Conservation (phyloP, 1,284 basidiomycete genomes). For the Trichosporon sp. region DNA sequence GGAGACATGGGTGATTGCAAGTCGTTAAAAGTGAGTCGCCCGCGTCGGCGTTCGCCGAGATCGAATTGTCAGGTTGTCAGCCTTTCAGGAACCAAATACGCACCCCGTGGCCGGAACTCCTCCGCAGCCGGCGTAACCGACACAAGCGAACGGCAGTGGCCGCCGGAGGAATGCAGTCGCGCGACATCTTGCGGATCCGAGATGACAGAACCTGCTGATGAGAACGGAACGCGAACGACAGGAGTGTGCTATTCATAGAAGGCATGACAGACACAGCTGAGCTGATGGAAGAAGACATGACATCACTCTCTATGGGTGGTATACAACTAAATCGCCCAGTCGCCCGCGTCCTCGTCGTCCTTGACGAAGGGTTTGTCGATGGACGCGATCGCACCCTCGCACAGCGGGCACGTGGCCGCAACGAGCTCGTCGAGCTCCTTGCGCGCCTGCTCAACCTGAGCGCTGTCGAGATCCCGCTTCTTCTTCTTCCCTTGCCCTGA, state of each 20-base stretch:
- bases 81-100: neutral
- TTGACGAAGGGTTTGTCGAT: slow-evolving; percentile 80
- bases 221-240: too few relatives aligned
- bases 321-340: slow-evolving; percentile 65
- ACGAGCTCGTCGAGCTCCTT: slow-evolving; percentile 81
- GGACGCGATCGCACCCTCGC: slow-evolving; percentile 75
- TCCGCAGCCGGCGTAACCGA: neutral
- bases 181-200: neutral
- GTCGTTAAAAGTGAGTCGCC: neutral
- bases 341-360: slow-evolving; percentile 71
- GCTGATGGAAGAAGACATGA: neutral
- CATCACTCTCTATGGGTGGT: neutral
- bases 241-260: too few relatives aligned
- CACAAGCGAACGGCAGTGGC: neutral
- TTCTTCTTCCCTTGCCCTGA: slow-evolving; percentile 40
- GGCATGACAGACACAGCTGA: neutral
- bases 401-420: slow-evolving; percentile 80
- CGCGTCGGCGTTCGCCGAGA: neutral
- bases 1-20: neutral
- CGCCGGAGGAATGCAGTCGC: neutral
- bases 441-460: slow-evolving; percentile 58
- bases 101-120: neutral
- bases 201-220: neutral
- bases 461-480: slow-evolving; percentile 55
- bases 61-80: neutral